These are phyloP conservation scores for Lathyrus oleraceus DNA, from an alignment of 306 rosid genomes.

Conservation along the genomic window DNA sequence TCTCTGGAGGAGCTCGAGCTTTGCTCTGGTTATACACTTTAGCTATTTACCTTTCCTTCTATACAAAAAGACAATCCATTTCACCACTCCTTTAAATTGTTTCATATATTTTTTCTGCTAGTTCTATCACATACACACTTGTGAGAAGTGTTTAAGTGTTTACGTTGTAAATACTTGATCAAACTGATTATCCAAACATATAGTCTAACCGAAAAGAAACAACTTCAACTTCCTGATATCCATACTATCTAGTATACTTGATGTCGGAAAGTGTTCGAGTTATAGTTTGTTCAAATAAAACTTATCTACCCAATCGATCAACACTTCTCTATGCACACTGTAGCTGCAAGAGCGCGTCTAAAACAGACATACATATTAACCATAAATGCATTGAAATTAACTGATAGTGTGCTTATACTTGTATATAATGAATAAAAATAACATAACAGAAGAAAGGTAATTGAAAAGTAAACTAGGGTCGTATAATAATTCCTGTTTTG, in stretches of 20 bases:
- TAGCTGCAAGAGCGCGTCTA: not conserved
- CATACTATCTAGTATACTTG: not conserved
- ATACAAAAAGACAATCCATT: too few species aligned
- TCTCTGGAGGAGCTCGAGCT: too few species aligned
- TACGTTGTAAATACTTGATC: not conserved
- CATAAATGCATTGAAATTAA: constrained; percentile 9
- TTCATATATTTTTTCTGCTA: too few species aligned
- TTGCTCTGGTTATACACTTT: too few species aligned
- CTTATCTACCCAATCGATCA: not conserved
- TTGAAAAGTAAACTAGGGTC: constrained; percentile 1
- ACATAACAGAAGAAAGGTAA: not conserved
- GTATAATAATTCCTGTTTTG: not conserved
- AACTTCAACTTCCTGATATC: not conserved
- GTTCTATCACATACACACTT: too few species aligned
- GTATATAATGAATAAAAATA: not conserved
- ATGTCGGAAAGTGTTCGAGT: not conserved
- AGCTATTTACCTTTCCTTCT: too few species aligned
- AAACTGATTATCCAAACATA: not conserved
- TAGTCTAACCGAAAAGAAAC: not conserved
- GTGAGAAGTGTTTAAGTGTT: not conserved
- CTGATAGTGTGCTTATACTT: not conserved
- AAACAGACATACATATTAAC: not conserved
- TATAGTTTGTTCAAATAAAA: not conserved
- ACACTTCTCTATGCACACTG: constrained; percentile 1
- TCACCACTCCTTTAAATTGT: too few species aligned